Percentiles rank a stretch among this genome's conserved stretches.
Evolutionary conservation across 2,329 filamentous ascomycete species (phyloP).

Genomic region (Pseudogymnoascus destructans): DNA sequence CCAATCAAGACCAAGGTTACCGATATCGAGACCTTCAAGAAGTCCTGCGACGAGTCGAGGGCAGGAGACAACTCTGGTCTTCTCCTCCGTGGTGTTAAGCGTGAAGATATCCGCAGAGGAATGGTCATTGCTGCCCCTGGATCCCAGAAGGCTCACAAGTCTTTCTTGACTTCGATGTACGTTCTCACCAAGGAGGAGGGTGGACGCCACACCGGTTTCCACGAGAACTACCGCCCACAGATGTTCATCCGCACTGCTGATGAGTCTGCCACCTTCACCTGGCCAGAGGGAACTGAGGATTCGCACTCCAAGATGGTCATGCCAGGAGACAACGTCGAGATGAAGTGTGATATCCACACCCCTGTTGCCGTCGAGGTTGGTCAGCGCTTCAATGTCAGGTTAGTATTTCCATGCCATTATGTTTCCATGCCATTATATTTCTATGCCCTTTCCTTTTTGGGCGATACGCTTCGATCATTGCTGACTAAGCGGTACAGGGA

Average conservation of each 20-base stretch:
- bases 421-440: not conserved
- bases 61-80: constrained; percentile 98
- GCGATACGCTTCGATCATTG: too few species aligned
- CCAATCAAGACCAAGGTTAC: constrained; percentile 98
- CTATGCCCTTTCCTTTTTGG: not conserved
- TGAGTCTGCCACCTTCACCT: constrained; percentile 64
- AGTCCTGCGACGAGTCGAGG: constrained; percentile 91
- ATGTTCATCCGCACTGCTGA: constrained; percentile 90
- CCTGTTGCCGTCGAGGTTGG: constrained; percentile 81
- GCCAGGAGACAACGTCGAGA: constrained; percentile 98
- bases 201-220: constrained; percentile 91
- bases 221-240: constrained; percentile 92
- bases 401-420: not conserved
- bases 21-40: constrained; percentile 99
- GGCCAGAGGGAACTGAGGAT: constrained; percentile 74
- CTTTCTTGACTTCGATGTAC: constrained; percentile 94
- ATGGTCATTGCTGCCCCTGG: constrained; percentile 88
- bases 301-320: constrained; percentile 69
- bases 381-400: constrained; percentile 90
- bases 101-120: constrained; percentile 85
- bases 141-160: constrained; percentile 69
- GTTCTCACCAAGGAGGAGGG: constrained; percentile 96
- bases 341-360: constrained; percentile 75
- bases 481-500: constrained; percentile 43
- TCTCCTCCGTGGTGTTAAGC: constrained; percentile 86